Conservation (phyloP, 371 early-diverging fungal genomes). For the Dichotomocladium elegans region DNA sequence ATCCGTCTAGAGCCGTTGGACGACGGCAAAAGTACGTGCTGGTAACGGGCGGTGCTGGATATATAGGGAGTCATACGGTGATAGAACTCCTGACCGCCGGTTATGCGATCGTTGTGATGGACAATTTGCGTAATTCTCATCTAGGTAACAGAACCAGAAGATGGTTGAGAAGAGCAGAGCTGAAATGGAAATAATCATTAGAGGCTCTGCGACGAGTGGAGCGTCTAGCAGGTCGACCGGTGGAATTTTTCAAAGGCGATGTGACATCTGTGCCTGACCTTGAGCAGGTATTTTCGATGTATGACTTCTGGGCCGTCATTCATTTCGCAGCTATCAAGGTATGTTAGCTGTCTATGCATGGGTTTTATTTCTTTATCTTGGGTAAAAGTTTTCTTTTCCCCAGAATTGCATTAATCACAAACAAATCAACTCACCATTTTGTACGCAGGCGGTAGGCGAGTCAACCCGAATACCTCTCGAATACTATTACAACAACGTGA, state of each 20-base stretch:
- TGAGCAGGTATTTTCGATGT: slow-evolving; percentile 59
- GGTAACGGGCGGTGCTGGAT: slow-evolving; percentile 90
- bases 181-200: slow-evolving; percentile 10
- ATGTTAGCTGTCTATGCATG: not conserved
- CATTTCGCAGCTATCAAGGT: slow-evolving; percentile 90
- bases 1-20: slow-evolving; percentile 9
- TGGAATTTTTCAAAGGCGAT: slow-evolving; percentile 41
- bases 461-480: slow-evolving; percentile 75
- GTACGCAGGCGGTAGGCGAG: slow-evolving; percentile 73
- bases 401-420: too few species aligned
- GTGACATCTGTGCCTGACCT: slow-evolving; percentile 43
- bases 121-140: slow-evolving; percentile 71
- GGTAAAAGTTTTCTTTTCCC: too few species aligned
- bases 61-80: slow-evolving; percentile 88
- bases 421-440: not conserved
- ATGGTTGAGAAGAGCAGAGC: not conserved
- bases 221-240: slow-evolving; percentile 32
- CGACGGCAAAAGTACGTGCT: slow-evolving; percentile 56
- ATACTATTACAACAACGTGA: slow-evolving; percentile 87
- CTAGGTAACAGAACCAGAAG: slow-evolving; percentile 19
- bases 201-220: slow-evolving; percentile 48
- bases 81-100: slow-evolving; percentile 70
- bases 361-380: too few species aligned
- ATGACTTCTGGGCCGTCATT: slow-evolving; percentile 74
- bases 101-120: slow-evolving; percentile 75